Evolutionary conservation across 2,329 filamentous ascomycete genomes (phyloP), one percentile per base, ranked within the genome.

Genomic region (Colletotrichum filicis): DNA sequence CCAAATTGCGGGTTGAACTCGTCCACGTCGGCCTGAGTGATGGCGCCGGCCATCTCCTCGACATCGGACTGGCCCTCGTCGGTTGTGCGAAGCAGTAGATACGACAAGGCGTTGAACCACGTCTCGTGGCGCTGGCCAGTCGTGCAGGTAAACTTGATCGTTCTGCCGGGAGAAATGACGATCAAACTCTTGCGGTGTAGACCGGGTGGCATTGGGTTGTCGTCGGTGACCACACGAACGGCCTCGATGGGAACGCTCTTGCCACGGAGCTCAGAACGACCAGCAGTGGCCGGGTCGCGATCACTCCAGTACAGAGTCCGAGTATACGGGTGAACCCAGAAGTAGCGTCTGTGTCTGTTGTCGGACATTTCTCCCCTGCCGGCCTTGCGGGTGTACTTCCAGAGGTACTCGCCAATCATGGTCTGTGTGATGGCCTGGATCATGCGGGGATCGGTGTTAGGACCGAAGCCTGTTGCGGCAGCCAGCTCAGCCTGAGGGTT

Each of bases 301-400:
- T 97, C 94, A 80, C 95, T 97, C 97, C 97, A 99, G 87, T 98
- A 98, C 77, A 99, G 83, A 5, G 96, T 98, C 62, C 95, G 91
- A 3, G 96, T 99, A 83, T 98, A 99, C 0, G 97, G 97, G 80
- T 99, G 97, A 26, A 99, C 94, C 97, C 97, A 99, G 88, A 99
- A 99, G 87, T 98, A 99, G 37, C 97, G 92, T 74, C 94, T 91
- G 83, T 99, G 97, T 65, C 97, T 91, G 68, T 95, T 97, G 77
- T 92, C 93, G 0, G 95, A 98, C 83, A 97, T 91, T 75, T 95
- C 94, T 67, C 92, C 93, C 28, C 96, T 92, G n/a, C 95, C 95
- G 73, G 95, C 89, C 85, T 97, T 98, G 78, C 97, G 93, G 0
- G 97, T 99, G 83, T 99, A 99, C 82, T 99, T 99, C 97, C 97